These are phyloP conservation scores for Claviceps capensis DNA, from an alignment of 2,329 filamentous ascomycete genomes.

Conservation along the genomic window DNA sequence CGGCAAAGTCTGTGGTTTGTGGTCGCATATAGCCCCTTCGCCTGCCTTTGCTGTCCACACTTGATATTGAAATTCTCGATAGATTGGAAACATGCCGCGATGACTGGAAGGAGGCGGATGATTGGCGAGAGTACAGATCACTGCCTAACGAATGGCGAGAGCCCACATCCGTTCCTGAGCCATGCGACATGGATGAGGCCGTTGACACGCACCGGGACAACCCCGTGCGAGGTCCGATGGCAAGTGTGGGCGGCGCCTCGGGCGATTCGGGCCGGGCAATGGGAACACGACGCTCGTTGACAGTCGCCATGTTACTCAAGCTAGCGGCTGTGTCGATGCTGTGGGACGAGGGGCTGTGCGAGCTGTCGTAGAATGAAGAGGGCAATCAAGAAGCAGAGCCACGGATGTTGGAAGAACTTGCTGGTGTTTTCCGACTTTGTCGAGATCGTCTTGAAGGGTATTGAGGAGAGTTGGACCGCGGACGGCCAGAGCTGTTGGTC, in stretches of 20 bases:
- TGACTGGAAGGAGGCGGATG: slow-evolving; percentile 43
- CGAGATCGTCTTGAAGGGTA: background rate
- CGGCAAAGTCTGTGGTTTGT: slow-evolving; percentile 76
- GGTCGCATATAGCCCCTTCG: slow-evolving; percentile 79
- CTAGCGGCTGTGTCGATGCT: background rate
- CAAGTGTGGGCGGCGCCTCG: slow-evolving; percentile 46
- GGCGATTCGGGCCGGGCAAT: slow-evolving; percentile 32
- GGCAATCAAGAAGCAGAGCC: background rate
- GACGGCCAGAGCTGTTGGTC: background rate
- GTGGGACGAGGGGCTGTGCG: background rate
- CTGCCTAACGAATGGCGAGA: slow-evolving; percentile 43
- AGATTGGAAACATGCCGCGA: slow-evolving; percentile 23
- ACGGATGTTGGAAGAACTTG: background rate
- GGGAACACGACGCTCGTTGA: slow-evolving; percentile 15
- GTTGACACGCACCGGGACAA: slow-evolving; percentile 52
- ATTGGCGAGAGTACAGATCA: slow-evolving; percentile 41
- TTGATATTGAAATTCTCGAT: slow-evolving; percentile 34
- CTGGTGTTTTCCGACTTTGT: background rate
- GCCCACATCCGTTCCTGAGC: slow-evolving; percentile 35
- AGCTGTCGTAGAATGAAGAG: background rate
- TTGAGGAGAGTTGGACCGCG: slow-evolving; percentile 2
- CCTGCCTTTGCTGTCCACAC: slow-evolving; percentile 28
- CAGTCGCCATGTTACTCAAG: slow-evolving; percentile 18
- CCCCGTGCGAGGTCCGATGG: slow-evolving; percentile 43
- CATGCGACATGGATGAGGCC: slow-evolving; percentile 44